Evolutionary conservation across 2,329 filamentous ascomycete genomes (phyloP).

Genomic region (Ophiostoma ips): DNA sequence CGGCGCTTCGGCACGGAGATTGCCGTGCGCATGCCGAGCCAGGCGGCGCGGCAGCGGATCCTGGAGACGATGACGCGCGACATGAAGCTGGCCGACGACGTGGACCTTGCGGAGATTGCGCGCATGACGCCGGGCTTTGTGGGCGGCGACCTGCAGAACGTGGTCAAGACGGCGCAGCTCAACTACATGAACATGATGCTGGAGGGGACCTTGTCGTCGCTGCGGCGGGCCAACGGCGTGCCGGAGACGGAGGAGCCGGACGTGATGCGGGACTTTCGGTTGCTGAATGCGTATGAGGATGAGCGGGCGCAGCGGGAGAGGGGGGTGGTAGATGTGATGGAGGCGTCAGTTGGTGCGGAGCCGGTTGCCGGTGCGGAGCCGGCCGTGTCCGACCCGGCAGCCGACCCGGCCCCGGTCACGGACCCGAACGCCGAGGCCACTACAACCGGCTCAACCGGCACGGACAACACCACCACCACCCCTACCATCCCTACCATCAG

Average conservation of each 20-base stretch:
- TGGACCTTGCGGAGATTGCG: constrained; percentile 62
- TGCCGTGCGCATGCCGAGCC: constrained; percentile 76
- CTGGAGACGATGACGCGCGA: constrained; percentile 57
- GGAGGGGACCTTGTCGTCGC: neutral
- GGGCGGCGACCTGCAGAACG: constrained; percentile 67
- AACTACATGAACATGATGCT: constrained; percentile 4
- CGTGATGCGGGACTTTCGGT: constrained; percentile 1
- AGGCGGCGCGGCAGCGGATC: constrained; percentile 64
- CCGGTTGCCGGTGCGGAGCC: neutral
- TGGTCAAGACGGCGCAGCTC: constrained; percentile 30
- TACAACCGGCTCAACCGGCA: neutral
- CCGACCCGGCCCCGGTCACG: constrained; percentile 7
- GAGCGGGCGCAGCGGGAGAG: neutral
- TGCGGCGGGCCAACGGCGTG: neutral
- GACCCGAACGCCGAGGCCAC: neutral
- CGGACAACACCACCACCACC: too few species aligned
- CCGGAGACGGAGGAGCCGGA: neutral
- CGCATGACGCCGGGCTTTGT: constrained; percentile 87
- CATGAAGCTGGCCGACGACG: constrained; percentile 48
- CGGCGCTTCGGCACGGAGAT: constrained; percentile 71
- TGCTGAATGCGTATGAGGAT: constrained; percentile 6
- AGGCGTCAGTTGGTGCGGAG: too few species aligned
- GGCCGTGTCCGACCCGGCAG: neutral
- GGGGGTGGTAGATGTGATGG: too few species aligned
- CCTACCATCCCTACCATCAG: too few species aligned